A percentile compares a stretch with the other conserved stretches of the same genome.
These are phyloP conservation scores for Metschnikowia drakensbergensis DNA, from an alignment of 805 yeast genomes.

Conservation along the genomic window DNA sequence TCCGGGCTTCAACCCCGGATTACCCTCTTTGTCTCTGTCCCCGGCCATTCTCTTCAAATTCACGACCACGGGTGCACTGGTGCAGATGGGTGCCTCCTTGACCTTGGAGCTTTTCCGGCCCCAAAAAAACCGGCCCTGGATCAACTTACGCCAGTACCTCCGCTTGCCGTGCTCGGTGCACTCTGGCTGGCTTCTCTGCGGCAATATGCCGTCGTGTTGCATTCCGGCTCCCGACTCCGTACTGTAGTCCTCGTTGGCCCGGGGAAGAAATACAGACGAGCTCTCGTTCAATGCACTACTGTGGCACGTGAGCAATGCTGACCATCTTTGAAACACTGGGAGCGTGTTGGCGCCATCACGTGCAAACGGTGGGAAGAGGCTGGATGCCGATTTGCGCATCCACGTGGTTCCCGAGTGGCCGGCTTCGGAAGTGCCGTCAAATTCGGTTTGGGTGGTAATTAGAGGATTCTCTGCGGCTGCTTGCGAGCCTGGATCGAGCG, in stretches of 20 bases:
- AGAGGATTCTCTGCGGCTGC: background rate
- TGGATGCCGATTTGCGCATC: slow-evolving; percentile 4
- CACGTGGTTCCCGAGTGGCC: background rate
- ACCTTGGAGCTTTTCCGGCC: slow-evolving; percentile 1
- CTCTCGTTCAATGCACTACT: background rate
- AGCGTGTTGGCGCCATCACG: slow-evolving; percentile 4
- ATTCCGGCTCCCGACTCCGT: background rate
- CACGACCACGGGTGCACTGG: background rate
- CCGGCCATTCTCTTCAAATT: background rate
- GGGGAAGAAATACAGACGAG: background rate
- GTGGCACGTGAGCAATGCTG: background rate
- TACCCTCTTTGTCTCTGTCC: background rate
- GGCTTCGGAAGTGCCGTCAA: background rate
- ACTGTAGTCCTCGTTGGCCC: background rate
- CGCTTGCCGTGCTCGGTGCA: background rate
- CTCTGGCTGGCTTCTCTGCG: background rate
- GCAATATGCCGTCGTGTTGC: slow-evolving; percentile 1
- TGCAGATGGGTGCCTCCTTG: background rate
- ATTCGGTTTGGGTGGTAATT: background rate
- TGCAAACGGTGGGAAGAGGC: slow-evolving; percentile 12
- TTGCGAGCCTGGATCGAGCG: background rate
- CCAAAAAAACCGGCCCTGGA: background rate
- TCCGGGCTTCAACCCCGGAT: background rate
- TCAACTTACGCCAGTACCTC: background rate
- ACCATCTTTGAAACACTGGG: slow-evolving; percentile 2